Percentiles rank a stretch among this genome's conserved stretches.
phyloP scores from a whole-genome alignment of 2,329 filamentous ascomycete genomes.

The Stagonosporopsis rhizophila region DNA sequence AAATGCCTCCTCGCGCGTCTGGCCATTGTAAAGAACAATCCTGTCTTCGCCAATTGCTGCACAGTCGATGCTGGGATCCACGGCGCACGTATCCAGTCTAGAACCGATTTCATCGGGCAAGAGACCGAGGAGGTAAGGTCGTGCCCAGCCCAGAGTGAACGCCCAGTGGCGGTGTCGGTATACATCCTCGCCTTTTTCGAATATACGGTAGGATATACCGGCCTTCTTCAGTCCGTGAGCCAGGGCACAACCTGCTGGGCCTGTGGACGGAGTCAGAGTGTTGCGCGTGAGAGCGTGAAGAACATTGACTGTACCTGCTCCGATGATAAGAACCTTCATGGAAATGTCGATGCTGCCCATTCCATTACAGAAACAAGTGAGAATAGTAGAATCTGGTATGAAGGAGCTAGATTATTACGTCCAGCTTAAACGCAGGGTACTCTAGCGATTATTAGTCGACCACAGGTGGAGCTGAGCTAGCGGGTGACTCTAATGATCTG shows the following conservation, averaged over 20 bases:
- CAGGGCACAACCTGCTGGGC: slow-evolving; percentile 51
- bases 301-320: slow-evolving; percentile 25
- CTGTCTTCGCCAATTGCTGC: slow-evolving; percentile 38
- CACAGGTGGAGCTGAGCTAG: slow-evolving; percentile 20
- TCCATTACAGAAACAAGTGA: background rate
- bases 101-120: slow-evolving; percentile 37
- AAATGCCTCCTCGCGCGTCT: slow-evolving; percentile 44
- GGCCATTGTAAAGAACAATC: slow-evolving; percentile 45
- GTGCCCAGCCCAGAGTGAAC: slow-evolving; percentile 48
- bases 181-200: slow-evolving; percentile 40
- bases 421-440: slow-evolving; percentile 5
- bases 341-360: slow-evolving; percentile 6
- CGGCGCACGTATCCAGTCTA: slow-evolving; percentile 40
- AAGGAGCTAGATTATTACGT: background rate
- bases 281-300: too few relatives aligned
- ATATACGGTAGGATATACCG: slow-evolving; percentile 36
- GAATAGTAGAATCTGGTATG: too few relatives aligned
- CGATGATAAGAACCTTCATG: slow-evolving; percentile 36
- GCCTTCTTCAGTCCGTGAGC: slow-evolving; percentile 53
- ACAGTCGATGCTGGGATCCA: slow-evolving; percentile 43
- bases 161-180: slow-evolving; percentile 46
- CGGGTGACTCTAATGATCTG: slow-evolving; percentile 16
- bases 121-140: slow-evolving; percentile 40
- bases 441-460: slow-evolving; percentile 5
- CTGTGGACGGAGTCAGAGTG: slow-evolving; percentile 29